Evolutionary conservation across 2,329 filamentous ascomycete genomes (phyloP).

Genomic region (Fusarium sp.): DNA sequence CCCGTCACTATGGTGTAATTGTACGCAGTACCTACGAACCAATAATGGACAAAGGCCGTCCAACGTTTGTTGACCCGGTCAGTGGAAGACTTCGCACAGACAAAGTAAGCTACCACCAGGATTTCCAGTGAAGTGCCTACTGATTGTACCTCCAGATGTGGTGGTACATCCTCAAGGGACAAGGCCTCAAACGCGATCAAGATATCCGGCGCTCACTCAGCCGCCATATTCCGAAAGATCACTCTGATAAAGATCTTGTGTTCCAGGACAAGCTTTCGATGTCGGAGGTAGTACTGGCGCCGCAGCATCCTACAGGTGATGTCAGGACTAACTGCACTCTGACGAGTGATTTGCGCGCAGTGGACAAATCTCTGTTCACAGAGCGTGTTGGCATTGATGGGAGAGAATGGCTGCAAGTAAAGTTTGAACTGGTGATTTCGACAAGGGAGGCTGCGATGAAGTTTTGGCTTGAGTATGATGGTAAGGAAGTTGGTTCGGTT

Average conservation of each 20-base stretch:
- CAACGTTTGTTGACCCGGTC: not conserved
- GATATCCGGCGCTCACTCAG: not conserved
- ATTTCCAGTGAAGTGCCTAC: not conserved
- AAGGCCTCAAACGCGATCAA: not conserved
- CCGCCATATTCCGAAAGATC: not conserved
- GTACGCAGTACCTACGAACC: not conserved
- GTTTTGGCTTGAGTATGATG: not conserved
- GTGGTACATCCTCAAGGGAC: not conserved
- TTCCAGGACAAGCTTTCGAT: not conserved
- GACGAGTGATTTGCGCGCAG: not conserved
- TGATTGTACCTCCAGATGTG: not conserved
- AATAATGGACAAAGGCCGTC: not conserved
- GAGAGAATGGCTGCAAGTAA: not conserved
- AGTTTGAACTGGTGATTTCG: not conserved
- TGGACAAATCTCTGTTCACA: not conserved
- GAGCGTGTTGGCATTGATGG: not conserved
- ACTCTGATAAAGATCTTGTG: not conserved
- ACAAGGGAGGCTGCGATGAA: not conserved
- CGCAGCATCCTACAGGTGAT: not conserved
- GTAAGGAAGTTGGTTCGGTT: not conserved
- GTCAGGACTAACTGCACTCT: not conserved
- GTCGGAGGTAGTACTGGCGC: not conserved
- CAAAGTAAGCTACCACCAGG: not conserved
- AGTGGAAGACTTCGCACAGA: not conserved
- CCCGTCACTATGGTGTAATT: not conserved